Evolutionary conservation across 1,284 basidiomycete genomes (phyloP), one percentile per base, ranked within the genome.

Genomic region (Prillingera fragicola): DNA sequence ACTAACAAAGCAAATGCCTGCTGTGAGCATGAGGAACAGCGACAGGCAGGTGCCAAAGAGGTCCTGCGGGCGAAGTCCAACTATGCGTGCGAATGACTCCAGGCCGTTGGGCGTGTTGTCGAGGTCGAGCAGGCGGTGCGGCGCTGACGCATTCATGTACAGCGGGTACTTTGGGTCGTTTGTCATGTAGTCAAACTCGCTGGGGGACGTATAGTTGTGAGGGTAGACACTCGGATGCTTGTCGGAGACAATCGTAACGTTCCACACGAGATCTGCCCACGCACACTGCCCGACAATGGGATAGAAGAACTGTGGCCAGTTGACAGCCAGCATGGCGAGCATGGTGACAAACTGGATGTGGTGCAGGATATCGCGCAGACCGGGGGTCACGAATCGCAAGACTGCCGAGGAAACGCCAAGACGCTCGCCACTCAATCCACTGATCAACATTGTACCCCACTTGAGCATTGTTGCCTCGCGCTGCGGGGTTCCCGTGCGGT

Each of bases 241-340:
- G 34, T 76, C 60, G 14, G 73, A 57, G 18, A 80, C 75, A 27
- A 92, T 62, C 5, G 83, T 84, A 44, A 86, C 78, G 63, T 92
- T 94, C 72, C 87, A 91, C 28, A 83, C 74, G 39, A 96, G 77
- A 19, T 82, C 84, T 14, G 89, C 80, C 90, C 90, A 96, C 0
- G 87, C 82, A 5, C 86, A 83, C 63, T 87, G 84, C 5, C 83
- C 79, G 31, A 94, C 75, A 36, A 94, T 75, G 13, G 91, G 87
- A 70, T 95, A 97, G 47, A 85, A 78, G 69, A 92, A 97, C 12
- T 78, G 74, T 1, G 94, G 92, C 92, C 92, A 98, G 61, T 87
- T 77, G 22, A 97, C 89, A 22, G 89, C 86, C 38, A 96, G 81
- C 86, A 95, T 94, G 21, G 82, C 83, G 18, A 97, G 73, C 36